These are phyloP conservation scores for Pseudogymnoascus sp. DNA, from an alignment of 2,329 filamentous ascomycete species.

Conservation along the genomic window DNA sequence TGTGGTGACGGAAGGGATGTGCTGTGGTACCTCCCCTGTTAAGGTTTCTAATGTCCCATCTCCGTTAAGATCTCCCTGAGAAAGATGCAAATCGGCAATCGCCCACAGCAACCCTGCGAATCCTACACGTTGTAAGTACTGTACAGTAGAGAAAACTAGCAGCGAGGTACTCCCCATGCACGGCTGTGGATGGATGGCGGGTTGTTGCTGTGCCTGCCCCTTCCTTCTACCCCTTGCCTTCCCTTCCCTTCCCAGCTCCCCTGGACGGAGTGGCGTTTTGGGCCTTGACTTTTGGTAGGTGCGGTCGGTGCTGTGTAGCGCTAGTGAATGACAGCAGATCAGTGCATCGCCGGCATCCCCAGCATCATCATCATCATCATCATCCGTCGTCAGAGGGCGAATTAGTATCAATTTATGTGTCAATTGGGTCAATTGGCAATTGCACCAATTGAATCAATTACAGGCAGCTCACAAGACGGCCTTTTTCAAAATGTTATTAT, in stretches of 20 bases:
- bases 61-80: neutral
- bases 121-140: neutral
- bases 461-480: neutral
- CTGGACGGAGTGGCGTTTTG: neutral
- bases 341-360: neutral
- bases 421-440: neutral
- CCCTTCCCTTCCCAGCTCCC: neutral
- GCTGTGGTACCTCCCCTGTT: neutral
- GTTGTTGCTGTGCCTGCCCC: neutral
- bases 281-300: neutral
- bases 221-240: neutral
- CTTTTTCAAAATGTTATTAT: neutral
- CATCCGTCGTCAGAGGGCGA: neutral
- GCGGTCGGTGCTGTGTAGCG: neutral
- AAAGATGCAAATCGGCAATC: neutral
- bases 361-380: neutral
- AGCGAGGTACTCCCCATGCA: neutral
- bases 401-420: neutral
- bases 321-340: slow-evolving; percentile 4
- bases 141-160: neutral
- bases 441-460: neutral
- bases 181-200: neutral
- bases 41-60: neutral
- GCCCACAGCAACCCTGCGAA: neutral
- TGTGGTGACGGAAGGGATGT: too few species aligned